phyloP scores from a whole-genome alignment of 2,329 filamentous ascomycete species.

The Fulvia fulva region DNA sequence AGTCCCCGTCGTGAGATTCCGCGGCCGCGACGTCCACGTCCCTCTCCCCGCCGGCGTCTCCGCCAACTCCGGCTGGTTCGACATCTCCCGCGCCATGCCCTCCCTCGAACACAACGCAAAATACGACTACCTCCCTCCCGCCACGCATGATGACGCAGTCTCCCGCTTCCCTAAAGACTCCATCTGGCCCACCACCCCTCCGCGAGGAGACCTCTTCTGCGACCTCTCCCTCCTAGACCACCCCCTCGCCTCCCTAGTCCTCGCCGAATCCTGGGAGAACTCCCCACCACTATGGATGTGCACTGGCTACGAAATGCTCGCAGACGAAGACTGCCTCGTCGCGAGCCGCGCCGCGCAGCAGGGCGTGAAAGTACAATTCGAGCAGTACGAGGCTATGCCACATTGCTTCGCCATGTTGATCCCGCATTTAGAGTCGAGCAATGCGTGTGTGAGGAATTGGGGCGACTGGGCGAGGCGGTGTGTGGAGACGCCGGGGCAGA shows the following conservation, averaged over 20 bases:
- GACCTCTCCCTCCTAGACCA: constrained; percentile 50
- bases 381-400: constrained; percentile 77
- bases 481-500: constrained; percentile 25
- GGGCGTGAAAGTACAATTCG: constrained; percentile 60
- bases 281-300: constrained; percentile 65
- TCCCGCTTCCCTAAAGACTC: constrained; percentile 46
- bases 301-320: constrained; percentile 67
- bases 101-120: constrained; percentile 50
- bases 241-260: constrained; percentile 64
- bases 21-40: constrained; percentile 55
- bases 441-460: constrained; percentile 37
- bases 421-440: constrained; percentile 30
- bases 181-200: constrained; percentile 45
- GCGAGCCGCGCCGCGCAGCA: constrained; percentile 54
- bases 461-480: constrained; percentile 28
- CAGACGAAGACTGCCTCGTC: constrained; percentile 62
- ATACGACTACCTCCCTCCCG: constrained; percentile 62
- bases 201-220: constrained; percentile 47
- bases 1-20: constrained; percentile 53
- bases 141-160: constrained; percentile 34
- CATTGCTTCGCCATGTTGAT: constrained; percentile 58
- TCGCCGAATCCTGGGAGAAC: constrained; percentile 55
- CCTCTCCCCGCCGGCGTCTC: constrained; percentile 65
- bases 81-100: constrained; percentile 62
- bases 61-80: constrained; percentile 65